Percentiles rank a stretch among this genome's conserved stretches.
Evolutionary conservation across 805 yeast genomes (phyloP).

Genomic region (Blastobotrys peoriensis): DNA sequence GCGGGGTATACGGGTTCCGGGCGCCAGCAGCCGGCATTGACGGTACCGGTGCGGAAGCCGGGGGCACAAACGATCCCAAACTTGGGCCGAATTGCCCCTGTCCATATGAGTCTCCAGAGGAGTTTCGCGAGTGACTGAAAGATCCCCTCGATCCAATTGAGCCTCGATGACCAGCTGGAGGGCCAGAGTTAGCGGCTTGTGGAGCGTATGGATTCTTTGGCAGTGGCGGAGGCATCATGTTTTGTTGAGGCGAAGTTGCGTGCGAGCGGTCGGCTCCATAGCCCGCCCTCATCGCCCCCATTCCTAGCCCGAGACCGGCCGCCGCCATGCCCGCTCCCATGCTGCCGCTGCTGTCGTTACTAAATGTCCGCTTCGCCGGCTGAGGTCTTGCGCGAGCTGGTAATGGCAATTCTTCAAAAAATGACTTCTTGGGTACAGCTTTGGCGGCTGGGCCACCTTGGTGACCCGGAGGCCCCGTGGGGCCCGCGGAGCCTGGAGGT

Average conservation of each 20-base stretch:
- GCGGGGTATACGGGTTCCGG: constrained; percentile 18
- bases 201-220: constrained; percentile 33
- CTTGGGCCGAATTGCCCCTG: constrained; percentile 1
- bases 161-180: not conserved
- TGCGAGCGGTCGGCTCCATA: not conserved
- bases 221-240: constrained; percentile 11
- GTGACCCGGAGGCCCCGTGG: constrained; percentile 6
- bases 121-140: constrained; percentile 2
- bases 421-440: constrained; percentile 33
- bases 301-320: constrained; percentile 1
- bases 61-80: constrained; percentile 10
- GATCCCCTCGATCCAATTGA: not conserved
- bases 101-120: constrained; percentile 4
- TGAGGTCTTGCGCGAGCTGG: constrained; percentile 4
- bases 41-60: constrained; percentile 1
- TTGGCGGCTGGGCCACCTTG: constrained; percentile 1
- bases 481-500: constrained; percentile 10
- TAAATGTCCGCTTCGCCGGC: not conserved
- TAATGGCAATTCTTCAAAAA: constrained; percentile 55
- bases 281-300: no score
- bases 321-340: not conserved
- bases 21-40: constrained; percentile 11
- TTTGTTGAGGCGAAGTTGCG: not conserved
- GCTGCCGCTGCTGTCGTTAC: not conserved
- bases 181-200: constrained; percentile 5